Conservation (phyloP, 1,284 basidiomycete genomes). For the Ceratobasidium theobromae region DNA sequence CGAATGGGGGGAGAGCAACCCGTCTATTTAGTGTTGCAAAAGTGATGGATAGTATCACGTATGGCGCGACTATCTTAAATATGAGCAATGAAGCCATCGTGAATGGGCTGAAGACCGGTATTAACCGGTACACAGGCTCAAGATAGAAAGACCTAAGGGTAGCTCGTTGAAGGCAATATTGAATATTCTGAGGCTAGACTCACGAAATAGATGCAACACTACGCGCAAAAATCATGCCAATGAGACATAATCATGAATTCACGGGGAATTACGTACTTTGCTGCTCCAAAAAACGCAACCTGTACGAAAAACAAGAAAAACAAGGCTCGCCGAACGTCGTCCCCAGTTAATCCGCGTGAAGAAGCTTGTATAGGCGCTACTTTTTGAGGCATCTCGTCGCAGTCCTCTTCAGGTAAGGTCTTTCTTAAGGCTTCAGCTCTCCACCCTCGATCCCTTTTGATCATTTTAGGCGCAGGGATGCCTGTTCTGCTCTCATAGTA, state of each 20-base stretch:
- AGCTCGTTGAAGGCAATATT: conserved; percentile 26
- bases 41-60: conserved; percentile 67
- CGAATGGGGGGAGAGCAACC: conserved; percentile 70
- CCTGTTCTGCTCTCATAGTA: neutral
- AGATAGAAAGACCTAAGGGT: conserved; percentile 75
- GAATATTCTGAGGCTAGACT: conserved; percentile 40
- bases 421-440: conserved; percentile 16
- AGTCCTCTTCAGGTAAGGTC: neutral
- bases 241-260: neutral
- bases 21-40: conserved; percentile 69
- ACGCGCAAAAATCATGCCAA: conserved; percentile 33
- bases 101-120: conserved; percentile 86
- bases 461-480: neutral
- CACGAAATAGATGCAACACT: conserved; percentile 87
- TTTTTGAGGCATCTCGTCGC: neutral
- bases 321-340: conserved; percentile 73
- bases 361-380: neutral
- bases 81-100: conserved; percentile 75
- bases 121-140: conserved; percentile 84
- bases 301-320: conserved; percentile 89
- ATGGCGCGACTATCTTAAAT: conserved; percentile 82
- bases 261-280: conserved; percentile 61
- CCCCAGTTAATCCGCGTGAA: conserved; percentile 54
- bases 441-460: neutral
- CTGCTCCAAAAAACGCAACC: conserved; percentile 85